Conservation (phyloP, 176 grass and related monocot genomes). For the Hsuehochloa calcarea region DNA sequence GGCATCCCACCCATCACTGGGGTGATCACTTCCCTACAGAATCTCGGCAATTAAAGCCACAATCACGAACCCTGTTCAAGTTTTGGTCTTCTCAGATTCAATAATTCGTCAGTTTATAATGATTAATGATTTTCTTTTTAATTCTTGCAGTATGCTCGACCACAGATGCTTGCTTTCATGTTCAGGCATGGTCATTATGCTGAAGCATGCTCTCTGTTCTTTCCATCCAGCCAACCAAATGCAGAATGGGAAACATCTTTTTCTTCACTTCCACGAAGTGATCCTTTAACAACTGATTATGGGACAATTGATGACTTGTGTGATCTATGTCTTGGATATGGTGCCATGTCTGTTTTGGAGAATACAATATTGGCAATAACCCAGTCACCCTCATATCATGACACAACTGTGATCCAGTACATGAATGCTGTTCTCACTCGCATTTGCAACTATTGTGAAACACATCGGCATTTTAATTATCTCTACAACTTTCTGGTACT, state of each 20-base stretch:
- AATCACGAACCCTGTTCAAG: conserved; percentile 2
- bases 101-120: conserved; percentile 12
- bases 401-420: conserved; percentile 55
- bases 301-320: conserved; percentile 92
- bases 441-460: conserved; percentile 96
- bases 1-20: neutral
- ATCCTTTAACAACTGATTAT: conserved; percentile 91
- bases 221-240: conserved; percentile 58
- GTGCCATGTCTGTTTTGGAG: conserved; percentile 78
- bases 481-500: conserved; percentile 95
- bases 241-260: conserved; percentile 45
- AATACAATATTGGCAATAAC: conserved; percentile 59
- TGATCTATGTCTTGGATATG: conserved; percentile 85
- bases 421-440: conserved; percentile 70
- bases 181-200: conserved; percentile 88
- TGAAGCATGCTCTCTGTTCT: conserved; percentile 88
- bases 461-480: conserved; percentile 96
- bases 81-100: conserved; percentile 9
- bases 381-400: conserved; percentile 56
- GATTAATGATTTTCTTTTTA: conserved; percentile 17
- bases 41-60: conserved; percentile 6
- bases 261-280: conserved; percentile 57
- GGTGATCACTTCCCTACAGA: neutral
- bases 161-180: conserved; percentile 84
- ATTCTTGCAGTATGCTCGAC: conserved; percentile 69